A percentile compares a stretch with the other conserved stretches of the same genome.
Evolutionary conservation across 2,329 filamentous ascomycete species (phyloP).

Genomic region (Fusarium torreyae): DNA sequence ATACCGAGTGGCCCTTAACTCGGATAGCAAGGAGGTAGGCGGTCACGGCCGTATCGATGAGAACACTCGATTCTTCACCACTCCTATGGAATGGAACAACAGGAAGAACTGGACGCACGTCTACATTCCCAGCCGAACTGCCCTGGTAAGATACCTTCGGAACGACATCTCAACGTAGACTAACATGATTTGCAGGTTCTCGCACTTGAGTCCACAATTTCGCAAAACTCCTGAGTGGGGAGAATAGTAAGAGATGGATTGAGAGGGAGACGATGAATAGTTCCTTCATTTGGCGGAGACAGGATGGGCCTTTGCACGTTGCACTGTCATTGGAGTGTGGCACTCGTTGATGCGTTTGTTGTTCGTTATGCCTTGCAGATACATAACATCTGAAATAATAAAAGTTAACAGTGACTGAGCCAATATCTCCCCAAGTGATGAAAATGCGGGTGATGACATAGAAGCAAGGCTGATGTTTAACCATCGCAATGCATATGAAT

Average conservation of each 20-base stretch:
- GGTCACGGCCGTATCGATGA: slow-evolving; percentile 84
- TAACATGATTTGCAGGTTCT: slow-evolving; percentile 62
- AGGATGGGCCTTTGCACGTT: slow-evolving; percentile 2
- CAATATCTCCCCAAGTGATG: not conserved
- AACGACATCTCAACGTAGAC: not conserved
- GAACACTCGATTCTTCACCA: slow-evolving; percentile 92
- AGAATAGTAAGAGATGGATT: not conserved
- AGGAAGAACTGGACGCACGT: slow-evolving; percentile 93
- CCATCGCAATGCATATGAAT: not conserved
- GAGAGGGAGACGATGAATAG: not conserved
- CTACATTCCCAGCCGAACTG: slow-evolving; percentile 88
- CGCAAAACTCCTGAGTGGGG: slow-evolving; percentile 36
- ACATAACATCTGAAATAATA: slow-evolving; percentile 23
- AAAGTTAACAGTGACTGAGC: slow-evolving; percentile 19
- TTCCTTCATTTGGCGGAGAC: slow-evolving; percentile 11
- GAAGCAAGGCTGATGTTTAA: not conserved
- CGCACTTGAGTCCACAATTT: slow-evolving; percentile 59
- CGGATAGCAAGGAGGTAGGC: slow-evolving; percentile 82
- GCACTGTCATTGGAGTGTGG: slow-evolving; percentile 9
- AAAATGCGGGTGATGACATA: not conserved
- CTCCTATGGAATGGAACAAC: slow-evolving; percentile 89
- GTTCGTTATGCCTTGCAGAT: slow-evolving; percentile 20
- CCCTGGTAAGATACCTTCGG: slow-evolving; percentile 73
- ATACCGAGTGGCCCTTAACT: slow-evolving; percentile 88
- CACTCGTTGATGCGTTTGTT: slow-evolving; percentile 8